Percentiles rank a stretch among this genome's conserved stretches.
phyloP scores from a whole-genome alignment of 2,329 filamentous ascomycete species.

The Hymenoscyphus salicellus region DNA sequence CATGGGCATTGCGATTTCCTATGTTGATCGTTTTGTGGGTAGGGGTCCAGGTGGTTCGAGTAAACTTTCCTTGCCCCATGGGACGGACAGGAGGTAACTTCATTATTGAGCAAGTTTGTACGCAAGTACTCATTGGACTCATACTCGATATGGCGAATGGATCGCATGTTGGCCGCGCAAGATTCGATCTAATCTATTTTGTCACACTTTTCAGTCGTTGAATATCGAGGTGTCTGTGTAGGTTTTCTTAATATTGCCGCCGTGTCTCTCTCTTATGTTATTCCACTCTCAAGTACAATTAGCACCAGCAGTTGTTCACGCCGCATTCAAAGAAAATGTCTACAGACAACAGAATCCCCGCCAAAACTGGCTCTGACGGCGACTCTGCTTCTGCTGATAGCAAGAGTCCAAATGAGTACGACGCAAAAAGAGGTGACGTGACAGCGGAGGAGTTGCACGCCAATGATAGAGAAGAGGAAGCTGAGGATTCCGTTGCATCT shows the following conservation, averaged over 20 bases:
- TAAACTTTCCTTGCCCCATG: neutral
- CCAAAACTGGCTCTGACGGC: neutral
- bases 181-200: neutral
- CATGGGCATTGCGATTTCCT: neutral
- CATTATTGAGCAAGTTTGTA: neutral
- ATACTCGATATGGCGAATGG: neutral
- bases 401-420: neutral
- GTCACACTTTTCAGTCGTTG: neutral
- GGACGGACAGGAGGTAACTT: neutral
- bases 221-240: too few relatives aligned
- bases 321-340: neutral
- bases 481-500: neutral
- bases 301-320: neutral
- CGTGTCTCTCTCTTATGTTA: neutral
- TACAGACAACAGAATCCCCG: neutral
- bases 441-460: slow-evolving; percentile 1
- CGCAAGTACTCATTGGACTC: neutral
- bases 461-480: neutral
- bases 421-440: neutral
- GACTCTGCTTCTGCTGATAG: neutral
- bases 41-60: neutral
- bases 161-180: neutral
- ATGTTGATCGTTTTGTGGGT: neutral
- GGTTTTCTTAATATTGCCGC: neutral
- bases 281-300: neutral